Evolutionary conservation across 768 basidiomycete genomes (phyloP).

Genomic region (Hypholoma fasciculare): DNA sequence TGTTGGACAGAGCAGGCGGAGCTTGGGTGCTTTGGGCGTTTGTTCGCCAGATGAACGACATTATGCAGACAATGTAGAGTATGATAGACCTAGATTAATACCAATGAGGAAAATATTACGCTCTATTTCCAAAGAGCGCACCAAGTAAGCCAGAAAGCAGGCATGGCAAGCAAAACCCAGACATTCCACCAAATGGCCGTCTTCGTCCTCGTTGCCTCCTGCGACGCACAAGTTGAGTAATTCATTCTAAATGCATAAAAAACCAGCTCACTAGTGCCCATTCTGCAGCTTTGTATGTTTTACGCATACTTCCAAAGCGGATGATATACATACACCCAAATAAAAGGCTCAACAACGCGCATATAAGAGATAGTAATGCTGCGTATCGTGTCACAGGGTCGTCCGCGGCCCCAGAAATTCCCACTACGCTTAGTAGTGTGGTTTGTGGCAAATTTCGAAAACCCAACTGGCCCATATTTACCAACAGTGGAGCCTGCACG

Average conservation of each 20-base stretch:
- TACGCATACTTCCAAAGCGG: slow-evolving; percentile 64
- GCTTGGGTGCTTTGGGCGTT: not conserved
- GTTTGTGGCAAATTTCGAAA: too few species aligned
- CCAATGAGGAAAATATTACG: not conserved
- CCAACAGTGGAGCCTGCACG: too few species aligned
- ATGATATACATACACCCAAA: slow-evolving; percentile 69
- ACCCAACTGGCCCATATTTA: too few species aligned
- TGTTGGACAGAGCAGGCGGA: slow-evolving; percentile 21
- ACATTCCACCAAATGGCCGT: slow-evolving; percentile 53
- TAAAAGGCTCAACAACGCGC: slow-evolving; percentile 60
- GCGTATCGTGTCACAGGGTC: slow-evolving; percentile 59
- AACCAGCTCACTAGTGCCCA: slow-evolving; percentile 53
- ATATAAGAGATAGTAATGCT: slow-evolving; percentile 56
- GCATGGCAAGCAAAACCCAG: slow-evolving; percentile 67
- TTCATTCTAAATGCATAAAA: not conserved
- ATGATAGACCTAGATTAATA: slow-evolving; percentile 49
- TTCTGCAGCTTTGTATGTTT: slow-evolving; percentile 59
- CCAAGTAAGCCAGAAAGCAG: slow-evolving; percentile 67
- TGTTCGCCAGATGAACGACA: slow-evolving; percentile 61
- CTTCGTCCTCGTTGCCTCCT: slow-evolving; percentile 51
- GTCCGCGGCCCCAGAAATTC: slow-evolving; percentile 37
- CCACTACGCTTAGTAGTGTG: too few species aligned
- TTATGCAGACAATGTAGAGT: slow-evolving; percentile 53
- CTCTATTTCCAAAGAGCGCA: slow-evolving; percentile 12
- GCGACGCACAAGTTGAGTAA: not conserved